Base-by-base conservation (phyloP, 1,284 basidiomycete genomes). In the Hemileia vastatrix region DNA sequence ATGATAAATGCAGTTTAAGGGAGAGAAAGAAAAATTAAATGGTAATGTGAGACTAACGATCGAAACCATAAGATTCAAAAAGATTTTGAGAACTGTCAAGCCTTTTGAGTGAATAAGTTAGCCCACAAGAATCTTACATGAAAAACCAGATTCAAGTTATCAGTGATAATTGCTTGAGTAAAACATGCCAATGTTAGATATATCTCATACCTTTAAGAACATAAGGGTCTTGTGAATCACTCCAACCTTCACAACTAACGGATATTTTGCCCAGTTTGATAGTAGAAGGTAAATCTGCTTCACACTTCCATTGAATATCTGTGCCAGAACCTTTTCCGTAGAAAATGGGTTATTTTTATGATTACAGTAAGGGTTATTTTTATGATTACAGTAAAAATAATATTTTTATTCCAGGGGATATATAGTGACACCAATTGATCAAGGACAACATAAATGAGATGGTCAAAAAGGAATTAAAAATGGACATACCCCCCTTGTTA, bases 241-340 rank as follows among this genome's bases (percentile, higher is more conserved):
- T 81, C 84, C 86, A 96, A 8, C 92, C 91, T 78, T 96, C 92
- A 70, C 92, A 96, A 19, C 83, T 85, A 1, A 96, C 86, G 65
- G 84, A 81, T 0, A 94, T 84, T 61, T 83, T 80, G 6, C 92
- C 92, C 64, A 96, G 85, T 13, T 88, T 80, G 58, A 93, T 74
- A 2, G 83, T 79, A 48, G 84, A 83, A 2, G 91, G 91, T 6
- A 96, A 78, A 72, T 96, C 91, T 5, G 91, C 88, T 73, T 90
- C 84, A 75, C 92, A 96, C 85, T 90, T 61, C 55, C 60, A 62
- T 23, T 62, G 44, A 21, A 62, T 36, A 19, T 62, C 52, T 18
- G 4, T 55, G 9, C 60, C 60, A 8, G 53, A 62, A 49, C 60
- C 60, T 62, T 4, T 21, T 27, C 33, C 31, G 19, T 60, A 43